Evolutionary conservation across 768 basidiomycete species (phyloP), one percentile per base, ranked within the genome.

Genomic region (Trametes meyenii): DNA sequence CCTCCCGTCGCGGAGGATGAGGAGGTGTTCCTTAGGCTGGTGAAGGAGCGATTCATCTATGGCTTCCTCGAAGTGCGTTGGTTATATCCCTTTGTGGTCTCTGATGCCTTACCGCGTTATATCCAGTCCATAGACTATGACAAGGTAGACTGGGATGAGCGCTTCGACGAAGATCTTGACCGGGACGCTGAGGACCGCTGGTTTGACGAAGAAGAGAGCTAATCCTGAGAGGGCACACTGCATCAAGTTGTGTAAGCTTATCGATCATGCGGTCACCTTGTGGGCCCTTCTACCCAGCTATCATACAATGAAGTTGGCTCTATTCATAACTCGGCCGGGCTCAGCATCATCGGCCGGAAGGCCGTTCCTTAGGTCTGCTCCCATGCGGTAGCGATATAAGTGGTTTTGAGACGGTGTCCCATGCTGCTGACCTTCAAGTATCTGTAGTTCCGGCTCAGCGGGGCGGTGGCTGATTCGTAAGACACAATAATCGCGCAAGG

Each of bases 41-140:
- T 93, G n/a, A 80, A 75, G 51, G 90, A 92, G 70, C 76, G 79
- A 12, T 87, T 92, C 65, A 88, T 93, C 23, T 90, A 92, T 64
- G 91, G 91, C 5, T 71, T 86, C 59, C 76, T 93, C 12, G 87
- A 90, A 72, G 85, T 74, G 48, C 43, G 12, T 49, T 21, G 21
- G 8, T 24, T 50, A 46, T 44, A 12, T 42, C 12, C 16, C 16
- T 50, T 26, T 19, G 7, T 21, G 58, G 17, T 44, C 21, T 17
- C 29, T 45, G n/a, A 49, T 58, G 55, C 62, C 51, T 50, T 43
- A 48, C 51, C 56, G 26, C 21, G 21, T 54, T 35, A 33, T 44
- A 35, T 57, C 23, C 69, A 92, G 90, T 78, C 80, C 5, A 81
- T 87, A 35, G 83, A 90, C 65, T 92, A 92, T 59, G 88, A 88